Percentiles rank a stretch among this genome's conserved stretches.
These are phyloP conservation scores for Arabis alpina DNA, from an alignment of 345 rosid genomes.

Conservation along the genomic window DNA sequence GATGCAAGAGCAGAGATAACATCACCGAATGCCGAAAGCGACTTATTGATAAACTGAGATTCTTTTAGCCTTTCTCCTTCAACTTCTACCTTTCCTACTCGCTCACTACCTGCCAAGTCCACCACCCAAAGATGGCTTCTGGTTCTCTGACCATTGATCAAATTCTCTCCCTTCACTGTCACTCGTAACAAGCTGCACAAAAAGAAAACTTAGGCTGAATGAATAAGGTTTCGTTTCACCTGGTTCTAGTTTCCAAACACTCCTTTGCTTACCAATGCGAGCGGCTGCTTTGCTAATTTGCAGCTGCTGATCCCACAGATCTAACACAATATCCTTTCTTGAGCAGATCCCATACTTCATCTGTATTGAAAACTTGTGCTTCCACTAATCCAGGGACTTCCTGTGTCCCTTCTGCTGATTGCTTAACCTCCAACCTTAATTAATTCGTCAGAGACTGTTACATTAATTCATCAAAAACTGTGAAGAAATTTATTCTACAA, in stretches of 20 bases:
- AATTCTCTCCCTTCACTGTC: constrained; percentile 78
- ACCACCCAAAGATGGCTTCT: constrained; percentile 97
- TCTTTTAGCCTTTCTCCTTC: constrained; percentile 96
- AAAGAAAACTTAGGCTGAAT: constrained; percentile 29
- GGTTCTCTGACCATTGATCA: constrained; percentile 76
- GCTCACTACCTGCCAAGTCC: constrained; percentile 98
- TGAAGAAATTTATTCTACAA: not conserved
- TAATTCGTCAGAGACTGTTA: constrained; percentile 17
- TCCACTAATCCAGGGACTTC: constrained; percentile 96
- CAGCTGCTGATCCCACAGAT: constrained; percentile 95
- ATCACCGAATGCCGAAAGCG: constrained; percentile 97
- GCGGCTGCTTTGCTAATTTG: constrained; percentile 95
- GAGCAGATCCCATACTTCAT: constrained; percentile 90
- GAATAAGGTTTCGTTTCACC: not conserved
- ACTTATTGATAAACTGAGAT: constrained; percentile 90
- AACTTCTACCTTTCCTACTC: constrained; percentile 93
- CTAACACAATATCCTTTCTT: constrained; percentile 75
- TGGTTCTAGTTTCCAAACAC: not conserved
- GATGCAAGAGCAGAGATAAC: constrained; percentile 93
- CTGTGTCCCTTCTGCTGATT: constrained; percentile 92
- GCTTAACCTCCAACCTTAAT: constrained; percentile 93
- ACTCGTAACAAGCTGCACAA: constrained; percentile 76
- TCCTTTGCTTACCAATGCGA: constrained; percentile 76
- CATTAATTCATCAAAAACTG: not conserved
- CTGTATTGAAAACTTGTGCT: constrained; percentile 70